Evolutionary conservation across 1,139 yeast genomes (phyloP).

Genomic region (Meyerozyma smithsonii): DNA sequence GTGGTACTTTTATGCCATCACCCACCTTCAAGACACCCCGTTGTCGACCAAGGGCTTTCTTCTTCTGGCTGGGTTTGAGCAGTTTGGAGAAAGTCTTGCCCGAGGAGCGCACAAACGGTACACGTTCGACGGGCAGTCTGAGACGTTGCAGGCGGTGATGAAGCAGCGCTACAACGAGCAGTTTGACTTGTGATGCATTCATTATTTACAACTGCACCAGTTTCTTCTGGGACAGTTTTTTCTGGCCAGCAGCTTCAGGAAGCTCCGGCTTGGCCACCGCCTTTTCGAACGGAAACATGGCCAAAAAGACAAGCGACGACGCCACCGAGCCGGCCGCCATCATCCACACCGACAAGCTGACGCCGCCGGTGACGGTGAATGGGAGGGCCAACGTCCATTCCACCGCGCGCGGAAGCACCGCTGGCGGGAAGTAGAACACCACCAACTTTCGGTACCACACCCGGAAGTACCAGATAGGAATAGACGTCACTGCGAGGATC

Average conservation of each 20-base stretch:
- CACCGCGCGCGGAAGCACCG: constrained; percentile 51
- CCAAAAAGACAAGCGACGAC: constrained; percentile 21
- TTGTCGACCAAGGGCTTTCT: constrained; percentile 4
- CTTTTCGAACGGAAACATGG: constrained; percentile 25
- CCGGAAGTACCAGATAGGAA: constrained; percentile 49
- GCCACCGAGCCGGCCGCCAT: constrained; percentile 33
- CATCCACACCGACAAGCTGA: constrained; percentile 52
- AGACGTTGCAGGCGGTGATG: constrained; percentile 23
- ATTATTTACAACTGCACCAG: not conserved
- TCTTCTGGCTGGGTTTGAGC: constrained; percentile 10
- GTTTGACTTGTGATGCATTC: constrained; percentile 3
- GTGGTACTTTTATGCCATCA: constrained; percentile 34
- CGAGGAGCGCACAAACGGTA: constrained; percentile 20
- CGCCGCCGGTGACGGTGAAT: constrained; percentile 49
- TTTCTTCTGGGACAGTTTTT: no score
- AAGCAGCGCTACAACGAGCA: constrained; percentile 17
- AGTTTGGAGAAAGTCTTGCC: constrained; percentile 19
- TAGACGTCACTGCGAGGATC: constrained; percentile 27
- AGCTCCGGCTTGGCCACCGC: constrained; percentile 20
- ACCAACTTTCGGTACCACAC: constrained; percentile 54
- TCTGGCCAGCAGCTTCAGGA: not conserved
- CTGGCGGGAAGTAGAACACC: constrained; percentile 57
- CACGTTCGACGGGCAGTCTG: constrained; percentile 13
- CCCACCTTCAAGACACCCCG: constrained; percentile 4
- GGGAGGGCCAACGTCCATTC: constrained; percentile 62